Conservation (phyloP, 1,284 basidiomycete species). For the Moesziomyces parantarcticus region DNA sequence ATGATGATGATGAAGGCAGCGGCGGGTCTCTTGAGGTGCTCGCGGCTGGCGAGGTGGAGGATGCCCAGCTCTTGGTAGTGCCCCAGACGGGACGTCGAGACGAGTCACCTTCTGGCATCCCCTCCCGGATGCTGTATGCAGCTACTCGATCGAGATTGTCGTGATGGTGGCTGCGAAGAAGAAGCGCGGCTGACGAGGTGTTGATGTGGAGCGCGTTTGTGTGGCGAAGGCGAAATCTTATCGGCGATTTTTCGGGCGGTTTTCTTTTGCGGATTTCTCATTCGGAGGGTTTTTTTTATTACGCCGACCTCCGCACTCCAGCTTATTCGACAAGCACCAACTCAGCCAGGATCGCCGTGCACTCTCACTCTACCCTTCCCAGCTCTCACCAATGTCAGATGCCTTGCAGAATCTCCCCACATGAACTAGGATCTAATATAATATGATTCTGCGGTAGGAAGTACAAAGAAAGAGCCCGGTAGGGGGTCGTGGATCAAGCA, state of each 20-base stretch:
- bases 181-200: neutral
- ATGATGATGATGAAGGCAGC: slow-evolving; percentile 10
- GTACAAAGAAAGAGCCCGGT: too few relatives aligned
- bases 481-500: too few relatives aligned
- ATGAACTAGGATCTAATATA: too few relatives aligned
- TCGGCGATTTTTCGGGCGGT: neutral
- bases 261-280: neutral
- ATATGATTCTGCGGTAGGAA: too few relatives aligned
- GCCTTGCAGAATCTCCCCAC: too few relatives aligned
- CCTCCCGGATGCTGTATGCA: too few relatives aligned
- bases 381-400: too few relatives aligned
- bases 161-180: neutral
- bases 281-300: neutral
- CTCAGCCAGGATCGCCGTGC: too few relatives aligned
- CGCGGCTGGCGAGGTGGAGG: neutral
- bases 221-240: neutral
- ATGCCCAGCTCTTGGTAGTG: slow-evolving; percentile 21
- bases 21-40: slow-evolving; percentile 16
- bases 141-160: too few relatives aligned
- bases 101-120: slow-evolving; percentile 12
- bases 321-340: too few relatives aligned
- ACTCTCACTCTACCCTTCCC: too few relatives aligned
- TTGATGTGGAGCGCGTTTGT: neutral
- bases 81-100: slow-evolving; percentile 16
- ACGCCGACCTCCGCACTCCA: too few relatives aligned